Evolutionary conservation across 441 rosid genomes (phyloP).

Genomic region (Sinapis alba): DNA sequence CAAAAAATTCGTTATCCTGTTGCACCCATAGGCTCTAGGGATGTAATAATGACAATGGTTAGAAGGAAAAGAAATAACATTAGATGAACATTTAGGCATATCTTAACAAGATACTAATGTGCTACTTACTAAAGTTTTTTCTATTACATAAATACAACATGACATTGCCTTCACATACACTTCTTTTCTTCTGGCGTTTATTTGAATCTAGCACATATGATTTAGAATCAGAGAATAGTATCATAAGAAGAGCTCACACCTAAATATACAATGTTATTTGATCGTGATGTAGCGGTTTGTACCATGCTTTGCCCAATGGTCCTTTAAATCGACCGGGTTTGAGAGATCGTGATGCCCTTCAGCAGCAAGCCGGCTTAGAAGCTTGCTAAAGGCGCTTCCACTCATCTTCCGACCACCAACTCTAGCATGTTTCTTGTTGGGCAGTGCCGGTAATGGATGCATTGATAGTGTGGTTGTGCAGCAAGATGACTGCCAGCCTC

Average conservation of each 20-base stretch:
- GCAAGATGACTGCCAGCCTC: conserved; percentile 99
- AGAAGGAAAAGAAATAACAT: neutral
- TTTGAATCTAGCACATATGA: conserved; percentile 19
- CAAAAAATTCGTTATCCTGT: too few species aligned
- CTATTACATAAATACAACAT: conserved; percentile 23
- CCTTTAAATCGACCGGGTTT: conserved; percentile 83
- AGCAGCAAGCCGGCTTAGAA: conserved; percentile 86
- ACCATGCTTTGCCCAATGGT: conserved; percentile 97
- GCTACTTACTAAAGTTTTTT: conserved; percentile 4
- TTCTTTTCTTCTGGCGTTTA: conserved; percentile 16
- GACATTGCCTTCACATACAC: conserved; percentile 21
- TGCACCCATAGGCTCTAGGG: neutral
- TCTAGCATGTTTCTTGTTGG: conserved; percentile 87
- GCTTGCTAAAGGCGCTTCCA: conserved; percentile 94
- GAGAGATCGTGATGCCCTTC: conserved; percentile 85
- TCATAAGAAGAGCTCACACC: conserved; percentile 23
- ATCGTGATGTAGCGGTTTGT: conserved; percentile 97
- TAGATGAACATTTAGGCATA: neutral
- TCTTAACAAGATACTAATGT: neutral
- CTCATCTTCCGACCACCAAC: conserved; percentile 99
- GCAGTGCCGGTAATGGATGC: conserved; percentile 86
- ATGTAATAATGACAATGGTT: neutral
- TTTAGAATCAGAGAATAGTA: conserved; percentile 4
- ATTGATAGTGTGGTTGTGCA: conserved; percentile 90
- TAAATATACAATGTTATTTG: conserved; percentile 46